Base-by-base conservation (phyloP, 139 green algal genomes). In the Coelastrella sp. region DNA sequence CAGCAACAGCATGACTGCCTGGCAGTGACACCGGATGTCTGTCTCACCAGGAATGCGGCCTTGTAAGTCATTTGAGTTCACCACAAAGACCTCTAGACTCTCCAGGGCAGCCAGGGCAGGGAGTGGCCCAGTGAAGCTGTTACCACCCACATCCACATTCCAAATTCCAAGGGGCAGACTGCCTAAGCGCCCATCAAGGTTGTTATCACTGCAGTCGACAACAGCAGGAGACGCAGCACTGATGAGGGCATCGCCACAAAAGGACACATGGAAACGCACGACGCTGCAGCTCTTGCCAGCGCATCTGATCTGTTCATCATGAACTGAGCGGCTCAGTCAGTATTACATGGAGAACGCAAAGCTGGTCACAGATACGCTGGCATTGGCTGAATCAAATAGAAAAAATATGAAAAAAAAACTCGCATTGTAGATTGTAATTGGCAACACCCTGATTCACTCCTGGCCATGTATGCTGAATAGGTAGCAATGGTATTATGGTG, bases 141-240 rank as follows among this genome's bases (percentile, higher is more conserved):
- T 88, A 7, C 23, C 19, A 17, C 64, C 7, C 2, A 79, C 66
- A 57, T 88, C 83, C 13, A 80, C 5, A 22, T 57, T 56, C 83
- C 83, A 88, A 7, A 80, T 54, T 4, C 66, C 47, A n/a, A 7
- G 3, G 11, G 83, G 83, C 66, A 88, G 83, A 56, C 32, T 68
- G 66, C 83, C 83, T 20, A 88, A 4, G 4, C 47, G 47, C 7
- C 83, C 83, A 57, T 7, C 66, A 3, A 88, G 4, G 47, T 19
- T 60, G 66, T 88, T 88, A 66, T 11, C 65, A n/a, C 83, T 88
- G 83, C n/a, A 60, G 54, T 11, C 77, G 68, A 16, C 7, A 83
- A 56, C 77, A 83, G 47, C 7, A 80, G n/a, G 7, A 58, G 74
- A 22, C 17, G 7, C 74, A 80, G 6, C 77, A 65, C 13, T 54